Percentiles rank a stretch among this genome's conserved stretches.
phyloP scores from a whole-genome alignment of 2,329 filamentous ascomycete species.

The Venturia oleaginea region DNA sequence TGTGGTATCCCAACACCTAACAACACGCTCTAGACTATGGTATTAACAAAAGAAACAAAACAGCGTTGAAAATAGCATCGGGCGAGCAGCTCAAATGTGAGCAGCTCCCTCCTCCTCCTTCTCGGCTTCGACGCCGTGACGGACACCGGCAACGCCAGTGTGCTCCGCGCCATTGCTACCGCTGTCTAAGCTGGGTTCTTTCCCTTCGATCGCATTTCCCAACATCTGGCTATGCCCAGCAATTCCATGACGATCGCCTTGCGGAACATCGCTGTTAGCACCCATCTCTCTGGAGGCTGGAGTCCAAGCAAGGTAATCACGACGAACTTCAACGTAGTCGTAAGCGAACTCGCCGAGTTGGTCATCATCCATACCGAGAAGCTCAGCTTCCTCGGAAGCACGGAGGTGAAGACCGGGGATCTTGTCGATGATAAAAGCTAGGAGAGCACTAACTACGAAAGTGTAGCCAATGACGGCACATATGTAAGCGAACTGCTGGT shows the following conservation, averaged over 20 bases:
- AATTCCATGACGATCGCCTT: slow-evolving; percentile 60
- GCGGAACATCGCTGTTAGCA: slow-evolving; percentile 52
- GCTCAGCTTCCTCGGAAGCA: slow-evolving; percentile 71
- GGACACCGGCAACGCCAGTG: slow-evolving; percentile 42
- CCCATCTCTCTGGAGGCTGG: slow-evolving; percentile 59
- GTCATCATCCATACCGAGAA: slow-evolving; percentile 82
- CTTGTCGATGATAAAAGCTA: slow-evolving; percentile 66
- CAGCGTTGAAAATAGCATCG: background rate
- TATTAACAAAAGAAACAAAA: background rate
- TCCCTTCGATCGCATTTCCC: too few relatives aligned
- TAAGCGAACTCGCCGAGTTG: slow-evolving; percentile 86
- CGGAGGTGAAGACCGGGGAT: slow-evolving; percentile 72
- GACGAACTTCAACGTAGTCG: slow-evolving; percentile 81
- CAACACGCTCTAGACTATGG: slow-evolving; percentile 1
- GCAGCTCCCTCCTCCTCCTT: background rate
- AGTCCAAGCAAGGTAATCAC: slow-evolving; percentile 83
- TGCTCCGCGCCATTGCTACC: slow-evolving; percentile 32
- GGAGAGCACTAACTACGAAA: slow-evolving; percentile 63
- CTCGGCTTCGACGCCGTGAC: slow-evolving; percentile 39
- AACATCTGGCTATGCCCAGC: slow-evolving; percentile 59
- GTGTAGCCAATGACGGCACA: slow-evolving; percentile 56
- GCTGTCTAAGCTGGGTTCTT: slow-evolving; percentile 38
- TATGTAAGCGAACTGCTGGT: slow-evolving; percentile 73
- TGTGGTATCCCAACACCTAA: slow-evolving; percentile 1
- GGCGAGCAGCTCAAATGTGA: background rate